Percentiles rank a stretch among this genome's conserved stretches.
These are phyloP conservation scores for Cladosporium sp. DNA, from an alignment of 2,329 filamentous ascomycete genomes.

Conservation along the genomic window DNA sequence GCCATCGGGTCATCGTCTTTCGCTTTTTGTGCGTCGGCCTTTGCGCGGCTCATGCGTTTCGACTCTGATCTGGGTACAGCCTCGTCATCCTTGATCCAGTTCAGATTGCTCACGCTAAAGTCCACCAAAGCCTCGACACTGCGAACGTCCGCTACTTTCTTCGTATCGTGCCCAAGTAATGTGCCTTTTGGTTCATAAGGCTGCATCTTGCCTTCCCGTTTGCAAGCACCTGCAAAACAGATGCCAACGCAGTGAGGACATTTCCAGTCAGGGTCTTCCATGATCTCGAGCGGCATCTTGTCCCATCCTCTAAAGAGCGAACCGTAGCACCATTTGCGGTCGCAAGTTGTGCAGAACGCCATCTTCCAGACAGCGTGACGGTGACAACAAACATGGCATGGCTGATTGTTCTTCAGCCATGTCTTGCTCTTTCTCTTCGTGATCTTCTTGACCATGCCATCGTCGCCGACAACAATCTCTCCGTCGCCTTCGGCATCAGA, in stretches of 20 bases:
- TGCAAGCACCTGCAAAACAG: slow-evolving; percentile 82
- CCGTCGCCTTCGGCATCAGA: slow-evolving; percentile 44
- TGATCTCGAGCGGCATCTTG: slow-evolving; percentile 74
- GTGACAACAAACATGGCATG: slow-evolving; percentile 80
- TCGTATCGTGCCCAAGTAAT: slow-evolving; percentile 85
- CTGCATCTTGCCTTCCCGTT: slow-evolving; percentile 61
- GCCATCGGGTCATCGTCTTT: slow-evolving; percentile 45
- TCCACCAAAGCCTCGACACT: slow-evolving; percentile 89
- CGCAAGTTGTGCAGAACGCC: slow-evolving; percentile 73
- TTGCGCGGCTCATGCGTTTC: slow-evolving; percentile 37
- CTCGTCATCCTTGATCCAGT: slow-evolving; percentile 66
- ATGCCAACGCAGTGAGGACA: slow-evolving; percentile 83
- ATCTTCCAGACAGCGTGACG: slow-evolving; percentile 81
- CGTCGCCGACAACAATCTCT: slow-evolving; percentile 60
- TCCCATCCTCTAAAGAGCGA: slow-evolving; percentile 88
- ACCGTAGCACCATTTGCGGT: slow-evolving; percentile 85
- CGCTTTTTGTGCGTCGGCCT: slow-evolving; percentile 51
- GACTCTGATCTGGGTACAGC: slow-evolving; percentile 32
- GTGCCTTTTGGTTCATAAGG: slow-evolving; percentile 87
- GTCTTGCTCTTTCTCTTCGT: slow-evolving; percentile 55
- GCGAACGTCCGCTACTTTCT: slow-evolving; percentile 81
- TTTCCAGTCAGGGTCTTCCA: slow-evolving; percentile 78
- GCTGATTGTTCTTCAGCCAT: slow-evolving; percentile 46
- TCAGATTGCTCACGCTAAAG: slow-evolving; percentile 82
- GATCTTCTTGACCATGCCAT: slow-evolving; percentile 60